Conservation (phyloP, 768 basidiomycete genomes). For the Tylopilus vinaceipallidus region DNA sequence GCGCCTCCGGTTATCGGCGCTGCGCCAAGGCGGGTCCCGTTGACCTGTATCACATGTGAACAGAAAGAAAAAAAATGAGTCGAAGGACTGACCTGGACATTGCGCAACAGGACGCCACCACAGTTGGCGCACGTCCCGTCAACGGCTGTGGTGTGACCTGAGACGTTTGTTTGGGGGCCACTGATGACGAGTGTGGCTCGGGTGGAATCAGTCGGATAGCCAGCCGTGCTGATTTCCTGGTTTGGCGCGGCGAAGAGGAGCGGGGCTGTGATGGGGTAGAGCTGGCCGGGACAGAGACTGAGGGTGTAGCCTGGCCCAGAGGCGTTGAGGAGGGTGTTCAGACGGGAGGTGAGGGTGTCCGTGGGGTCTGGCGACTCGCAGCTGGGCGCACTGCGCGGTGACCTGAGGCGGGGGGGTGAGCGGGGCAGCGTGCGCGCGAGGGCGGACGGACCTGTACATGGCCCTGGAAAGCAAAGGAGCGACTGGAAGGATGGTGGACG, state of each 20-base stretch:
- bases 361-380: conserved; percentile 52
- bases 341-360: conserved; percentile 59
- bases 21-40: conserved; percentile 63
- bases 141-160: conserved; percentile 72
- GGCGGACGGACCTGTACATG: background rate
- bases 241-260: conserved; percentile 62
- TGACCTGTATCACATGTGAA: conserved; percentile 46
- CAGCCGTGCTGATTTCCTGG: conserved; percentile 81
- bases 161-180: conserved; percentile 60
- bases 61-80: background rate
- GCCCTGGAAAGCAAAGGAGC: too few species aligned
- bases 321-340: conserved; percentile 63
- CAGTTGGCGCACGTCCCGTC: conserved; percentile 64
- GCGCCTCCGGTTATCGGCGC: conserved; percentile 59
- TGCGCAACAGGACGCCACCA: conserved; percentile 58
- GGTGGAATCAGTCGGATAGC: conserved; percentile 65
- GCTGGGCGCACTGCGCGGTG: background rate
- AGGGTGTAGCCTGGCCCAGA: conserved; percentile 68
- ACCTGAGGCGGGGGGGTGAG: conserved; percentile 10
- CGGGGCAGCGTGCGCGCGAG: background rate
- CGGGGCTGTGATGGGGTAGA: conserved; percentile 65
- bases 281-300: conserved; percentile 57
- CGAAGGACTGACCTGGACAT: conserved; percentile 56
- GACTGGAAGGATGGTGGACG: too few species aligned
- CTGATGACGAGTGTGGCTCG: conserved; percentile 70